Evolutionary conservation across 768 basidiomycete species (phyloP), one percentile per base, ranked within the genome.

Genomic region (Amanita jacksonii): DNA sequence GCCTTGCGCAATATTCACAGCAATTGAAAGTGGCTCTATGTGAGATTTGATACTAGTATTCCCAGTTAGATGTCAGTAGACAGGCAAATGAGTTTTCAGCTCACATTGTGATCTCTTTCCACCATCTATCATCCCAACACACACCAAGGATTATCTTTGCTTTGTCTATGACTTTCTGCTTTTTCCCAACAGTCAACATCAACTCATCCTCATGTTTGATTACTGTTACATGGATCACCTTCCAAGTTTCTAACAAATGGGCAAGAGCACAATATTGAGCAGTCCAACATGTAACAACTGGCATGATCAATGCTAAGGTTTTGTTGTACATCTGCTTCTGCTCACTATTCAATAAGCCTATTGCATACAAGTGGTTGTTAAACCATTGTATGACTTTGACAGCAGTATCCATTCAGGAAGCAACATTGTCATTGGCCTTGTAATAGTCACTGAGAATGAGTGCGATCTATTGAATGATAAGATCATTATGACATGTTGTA

Each of bases 371-470:
- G 16, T 36, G 34, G 9, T 33, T 33, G 32, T 33, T 33, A 33
- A 33, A 33, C 32, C 32, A 33, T 10, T 33, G 32, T 33, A 33
- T 33, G 16, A 33, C 32, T 33, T 33, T 33, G 32, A 33, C 16
- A 16, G 32, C 32, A 10, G 32, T 33, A 10, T 33, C 32, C 32
- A 33, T 8, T 48, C 35, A 36, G 54, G 56, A 6, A 48, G 53
- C 9, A 33, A 33, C 32, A 10, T 12, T 10, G 9, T 20, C 46
- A 22, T 52, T 50, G 19, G 45, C 22, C 12, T 46, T 51, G 9
- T 57, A 40, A 9, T 49, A 51, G 37, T 62, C 54, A 7, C 58
- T 58, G 25, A 56, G 53, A 10, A 62, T 49, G 1, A 63, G 51
- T 42, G 54, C 54, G 23, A 50, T 45, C 46, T 63, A 33, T 4